A percentile compares a stretch with the other conserved stretches of the same genome.
Conservation (phyloP, 2,329 filamentous ascomycete genomes). For the Blumeria hordei region DNA sequence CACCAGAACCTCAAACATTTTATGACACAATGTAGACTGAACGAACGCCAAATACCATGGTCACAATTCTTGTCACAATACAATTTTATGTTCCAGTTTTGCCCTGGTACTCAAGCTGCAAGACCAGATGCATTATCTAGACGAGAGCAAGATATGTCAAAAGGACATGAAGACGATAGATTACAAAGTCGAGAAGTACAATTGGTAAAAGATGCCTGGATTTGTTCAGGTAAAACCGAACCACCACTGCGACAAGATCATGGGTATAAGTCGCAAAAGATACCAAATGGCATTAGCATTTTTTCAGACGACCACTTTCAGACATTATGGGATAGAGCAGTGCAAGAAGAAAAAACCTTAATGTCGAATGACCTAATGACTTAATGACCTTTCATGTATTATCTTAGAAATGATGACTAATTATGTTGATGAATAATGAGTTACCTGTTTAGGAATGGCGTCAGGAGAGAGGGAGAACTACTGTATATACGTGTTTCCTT, state of each 20-base stretch:
- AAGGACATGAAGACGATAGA: neutral
- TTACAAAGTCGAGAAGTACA: neutral
- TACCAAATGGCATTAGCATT: neutral
- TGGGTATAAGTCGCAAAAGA: neutral
- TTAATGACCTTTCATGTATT: no score
- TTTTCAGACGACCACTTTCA: neutral
- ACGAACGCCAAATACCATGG: neutral
- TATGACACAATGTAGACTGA: neutral
- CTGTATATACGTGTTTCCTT: no score
- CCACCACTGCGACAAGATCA: neutral
- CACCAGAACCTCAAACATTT: neutral
- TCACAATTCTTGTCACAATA: neutral
- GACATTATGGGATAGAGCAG: neutral
- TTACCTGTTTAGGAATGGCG: no score
- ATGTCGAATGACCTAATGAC: no score
- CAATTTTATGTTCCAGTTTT: neutral
- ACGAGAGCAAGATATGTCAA: neutral
- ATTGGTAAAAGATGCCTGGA: no score
- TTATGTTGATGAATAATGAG: no score
- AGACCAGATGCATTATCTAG: neutral
- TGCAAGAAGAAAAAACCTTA: neutral
- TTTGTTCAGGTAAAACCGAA: neutral
- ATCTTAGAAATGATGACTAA: no score
- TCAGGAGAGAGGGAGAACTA: no score
- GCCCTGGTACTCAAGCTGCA: neutral